Conservation (phyloP, 2,329 filamentous ascomycete genomes). For the Paramyrothecium sp. region DNA sequence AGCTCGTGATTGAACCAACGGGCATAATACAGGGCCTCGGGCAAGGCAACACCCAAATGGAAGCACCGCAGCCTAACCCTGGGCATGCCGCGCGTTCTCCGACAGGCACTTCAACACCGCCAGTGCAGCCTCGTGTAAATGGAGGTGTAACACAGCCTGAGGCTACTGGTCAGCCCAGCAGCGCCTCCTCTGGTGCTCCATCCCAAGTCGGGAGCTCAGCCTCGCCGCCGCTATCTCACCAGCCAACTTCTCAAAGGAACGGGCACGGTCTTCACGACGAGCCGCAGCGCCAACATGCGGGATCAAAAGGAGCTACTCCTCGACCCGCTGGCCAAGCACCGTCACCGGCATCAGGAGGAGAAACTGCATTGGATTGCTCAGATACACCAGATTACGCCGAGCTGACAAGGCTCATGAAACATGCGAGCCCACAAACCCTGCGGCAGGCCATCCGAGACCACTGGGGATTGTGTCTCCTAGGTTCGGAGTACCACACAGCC, state of each 20-base stretch:
- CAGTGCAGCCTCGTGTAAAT: too few relatives aligned
- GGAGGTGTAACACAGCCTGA: too few relatives aligned
- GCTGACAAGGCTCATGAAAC: conserved; percentile 30
- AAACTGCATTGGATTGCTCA: not conserved
- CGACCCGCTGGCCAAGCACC: not conserved
- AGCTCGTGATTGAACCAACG: not conserved
- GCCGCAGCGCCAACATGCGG: too few relatives aligned
- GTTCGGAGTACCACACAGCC: conserved; percentile 50
- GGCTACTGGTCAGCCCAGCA: not conserved
- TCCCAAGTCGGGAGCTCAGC: too few relatives aligned
- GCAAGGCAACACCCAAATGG: not conserved
- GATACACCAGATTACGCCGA: conserved; percentile 18
- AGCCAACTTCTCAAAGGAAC: too few relatives aligned
- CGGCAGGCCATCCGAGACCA: conserved; percentile 47
- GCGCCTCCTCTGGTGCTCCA: not conserved
- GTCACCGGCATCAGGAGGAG: conserved; percentile 2
- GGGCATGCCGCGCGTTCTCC: not conserved
- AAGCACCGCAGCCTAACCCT: not conserved
- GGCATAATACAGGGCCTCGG: not conserved
- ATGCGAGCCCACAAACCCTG: conserved; percentile 41
- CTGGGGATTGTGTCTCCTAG: conserved; percentile 48
- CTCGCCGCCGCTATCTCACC: too few relatives aligned
- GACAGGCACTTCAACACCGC: not conserved
- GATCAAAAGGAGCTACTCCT: too few relatives aligned
- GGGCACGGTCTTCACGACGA: too few relatives aligned